Evolutionary conservation across 2,329 filamentous ascomycete species (phyloP).

Genomic region (Myrmaecium sp.): DNA sequence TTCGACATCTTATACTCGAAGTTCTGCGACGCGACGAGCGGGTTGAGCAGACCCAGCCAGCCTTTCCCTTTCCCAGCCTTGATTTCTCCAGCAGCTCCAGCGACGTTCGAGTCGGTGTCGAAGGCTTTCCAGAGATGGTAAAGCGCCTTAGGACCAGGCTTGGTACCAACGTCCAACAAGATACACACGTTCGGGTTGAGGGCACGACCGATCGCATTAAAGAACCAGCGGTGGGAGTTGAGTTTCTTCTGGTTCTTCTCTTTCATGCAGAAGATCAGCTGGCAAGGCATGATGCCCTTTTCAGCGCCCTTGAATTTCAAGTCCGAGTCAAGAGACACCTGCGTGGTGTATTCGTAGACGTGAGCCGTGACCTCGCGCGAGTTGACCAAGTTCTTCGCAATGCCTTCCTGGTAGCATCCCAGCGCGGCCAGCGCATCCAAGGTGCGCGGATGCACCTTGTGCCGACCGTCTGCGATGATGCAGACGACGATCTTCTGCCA

Average conservation of each 20-base stretch:
- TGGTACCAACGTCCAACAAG: slow-evolving; percentile 87
- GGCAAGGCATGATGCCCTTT: slow-evolving; percentile 94
- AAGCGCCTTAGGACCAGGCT: slow-evolving; percentile 73
- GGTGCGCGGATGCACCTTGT: slow-evolving; percentile 84
- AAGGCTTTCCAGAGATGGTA: slow-evolving; percentile 99
- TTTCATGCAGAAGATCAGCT: slow-evolving; percentile 97
- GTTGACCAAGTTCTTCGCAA: slow-evolving; percentile 97
- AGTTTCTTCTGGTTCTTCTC: slow-evolving; percentile 96
- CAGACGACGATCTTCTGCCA: slow-evolving; percentile 99
- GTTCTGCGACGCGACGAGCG: slow-evolving; percentile 89
- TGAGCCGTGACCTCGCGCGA: slow-evolving; percentile 88
- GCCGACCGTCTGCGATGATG: slow-evolving; percentile 84
- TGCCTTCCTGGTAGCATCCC: slow-evolving; percentile 95
- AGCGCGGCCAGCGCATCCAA: slow-evolving; percentile 89
- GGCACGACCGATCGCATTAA: slow-evolving; percentile 88
- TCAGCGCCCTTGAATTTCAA: slow-evolving; percentile 98
- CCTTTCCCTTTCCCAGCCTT: slow-evolving; percentile 87
- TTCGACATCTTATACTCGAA: slow-evolving; percentile 99
- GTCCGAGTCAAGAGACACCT: slow-evolving; percentile 87
- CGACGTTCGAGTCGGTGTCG: slow-evolving; percentile 92
- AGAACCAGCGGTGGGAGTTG: slow-evolving; percentile 98
- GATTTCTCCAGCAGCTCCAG: slow-evolving; percentile 92
- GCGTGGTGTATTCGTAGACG: slow-evolving; percentile 97
- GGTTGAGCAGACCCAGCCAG: slow-evolving; percentile 73
- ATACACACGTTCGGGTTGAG: slow-evolving; percentile 95